Evolutionary conservation across 495 filamentous ascomycete species (phyloP).

Genomic region (Xylaria scruposa): DNA sequence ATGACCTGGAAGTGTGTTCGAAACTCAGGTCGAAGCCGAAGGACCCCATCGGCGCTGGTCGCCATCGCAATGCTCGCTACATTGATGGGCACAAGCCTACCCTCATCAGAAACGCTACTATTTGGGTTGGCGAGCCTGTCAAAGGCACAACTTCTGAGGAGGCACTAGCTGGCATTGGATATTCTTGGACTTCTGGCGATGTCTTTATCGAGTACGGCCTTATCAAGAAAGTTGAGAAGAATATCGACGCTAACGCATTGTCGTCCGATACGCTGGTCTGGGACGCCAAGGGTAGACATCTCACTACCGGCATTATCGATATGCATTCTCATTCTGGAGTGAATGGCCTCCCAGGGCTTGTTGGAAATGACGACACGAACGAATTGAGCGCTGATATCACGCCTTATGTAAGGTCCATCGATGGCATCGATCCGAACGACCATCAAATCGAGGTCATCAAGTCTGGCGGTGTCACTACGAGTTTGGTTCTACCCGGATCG

Average conservation of each 20-base stretch:
- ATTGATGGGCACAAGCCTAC: conserved; percentile 54
- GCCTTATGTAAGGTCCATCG: conserved; percentile 65
- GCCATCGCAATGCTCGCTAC: conserved; percentile 56
- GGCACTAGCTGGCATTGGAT: conserved; percentile 54
- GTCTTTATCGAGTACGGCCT: conserved; percentile 58
- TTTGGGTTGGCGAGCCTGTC: conserved; percentile 60
- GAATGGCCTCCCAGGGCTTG: conserved; percentile 47
- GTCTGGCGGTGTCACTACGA: conserved; percentile 71
- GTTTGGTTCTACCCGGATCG: conserved; percentile 67
- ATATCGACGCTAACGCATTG: conserved; percentile 42
- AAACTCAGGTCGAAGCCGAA: conserved; percentile 49
- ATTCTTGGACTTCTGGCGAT: conserved; percentile 51
- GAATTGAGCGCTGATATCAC: conserved; percentile 60
- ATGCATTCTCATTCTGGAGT: conserved; percentile 70
- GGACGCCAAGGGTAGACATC: conserved; percentile 61
- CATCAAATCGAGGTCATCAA: conserved; percentile 65
- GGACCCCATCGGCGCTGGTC: conserved; percentile 52
- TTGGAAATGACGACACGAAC: conserved; percentile 57
- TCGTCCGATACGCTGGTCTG: conserved; percentile 50
- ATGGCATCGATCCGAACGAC: conserved; percentile 58
- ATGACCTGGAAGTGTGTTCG: conserved; percentile 48
- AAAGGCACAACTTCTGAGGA: conserved; percentile 48
- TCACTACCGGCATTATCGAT: conserved; percentile 70
- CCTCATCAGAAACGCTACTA: conserved; percentile 57
- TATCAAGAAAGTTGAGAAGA: conserved; percentile 47